Base-by-base conservation (phyloP, 2,329 filamentous ascomycete species). In the Diaporthe humulicola region DNA sequence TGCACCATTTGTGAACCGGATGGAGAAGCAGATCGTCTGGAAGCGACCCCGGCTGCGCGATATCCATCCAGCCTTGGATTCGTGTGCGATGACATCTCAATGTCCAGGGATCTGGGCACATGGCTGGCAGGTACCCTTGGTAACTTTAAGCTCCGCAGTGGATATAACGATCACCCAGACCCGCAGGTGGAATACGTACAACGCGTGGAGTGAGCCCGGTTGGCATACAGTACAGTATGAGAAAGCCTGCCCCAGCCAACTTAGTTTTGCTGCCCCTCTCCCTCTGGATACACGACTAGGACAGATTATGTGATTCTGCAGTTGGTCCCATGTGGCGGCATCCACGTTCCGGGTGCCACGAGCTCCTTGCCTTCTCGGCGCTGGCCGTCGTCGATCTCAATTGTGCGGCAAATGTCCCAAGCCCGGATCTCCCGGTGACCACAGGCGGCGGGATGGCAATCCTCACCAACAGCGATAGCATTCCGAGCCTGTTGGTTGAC, bases 381-480 rank as follows among this genome's bases (percentile, higher is more conserved):
- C 70, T 60, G 40, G 70, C 54, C 57, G 70, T 71, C 70, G 70
- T 61, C 70, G 70, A 71, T 71, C 70, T 58, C 54, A 71, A 71
- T 71, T 40, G 70, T 48, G 22, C 14, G 9, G 45, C 33, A 52
- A 52, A 52, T 38, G 33, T 38, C n/a, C 48, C 30, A 50, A 38
- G 22, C 7, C 45, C 30, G 45, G 45, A 67, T 48, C 22, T 50
- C 22, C 45, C 45, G 45, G 64, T 4, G 33, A 38, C 5, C 8
- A 15, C 7, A 67, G 22, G 17, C 45, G 61, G 30, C 61, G n/a
- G 22, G 19, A 25, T 8, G 45, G 61, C 12, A 38, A 19, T 38
- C 9, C 28, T 38, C 42, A 22, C 42, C 17, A 10, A 7, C 6
- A 36, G 42, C 22, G 19, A 50, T 38, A 6, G 17, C 22, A 36